Evolutionary conservation across 768 basidiomycete genomes (phyloP).

Genomic region (Suillus subalutaceus): DNA sequence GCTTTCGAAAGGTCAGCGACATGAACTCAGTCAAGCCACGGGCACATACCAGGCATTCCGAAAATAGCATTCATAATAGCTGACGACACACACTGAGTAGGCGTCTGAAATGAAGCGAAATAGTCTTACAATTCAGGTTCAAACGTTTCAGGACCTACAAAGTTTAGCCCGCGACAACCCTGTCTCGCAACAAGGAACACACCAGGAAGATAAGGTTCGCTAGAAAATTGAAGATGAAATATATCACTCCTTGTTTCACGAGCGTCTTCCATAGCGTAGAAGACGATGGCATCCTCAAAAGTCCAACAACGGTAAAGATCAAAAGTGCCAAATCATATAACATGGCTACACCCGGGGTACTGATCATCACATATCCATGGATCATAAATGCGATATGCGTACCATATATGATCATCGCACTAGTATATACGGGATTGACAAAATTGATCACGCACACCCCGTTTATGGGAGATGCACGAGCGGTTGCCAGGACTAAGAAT

Average conservation of each 20-base stretch:
- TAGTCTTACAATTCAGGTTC: not conserved
- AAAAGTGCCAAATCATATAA: not conserved
- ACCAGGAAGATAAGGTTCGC: not conserved
- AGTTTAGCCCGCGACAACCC: not conserved
- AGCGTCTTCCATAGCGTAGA: slow-evolving; percentile 3
- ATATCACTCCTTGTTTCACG: slow-evolving; percentile 1
- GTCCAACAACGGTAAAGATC: not conserved
- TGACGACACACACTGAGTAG: not conserved
- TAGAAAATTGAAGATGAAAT: not conserved
- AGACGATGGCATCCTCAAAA: not conserved
- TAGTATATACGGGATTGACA: not conserved
- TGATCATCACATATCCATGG: not conserved
- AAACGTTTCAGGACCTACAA: not conserved
- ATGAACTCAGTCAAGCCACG: not conserved
- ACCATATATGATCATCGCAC: not conserved
- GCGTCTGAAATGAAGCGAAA: not conserved
- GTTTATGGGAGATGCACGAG: not conserved
- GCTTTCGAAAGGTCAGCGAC: not conserved
- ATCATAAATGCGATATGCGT: not conserved
- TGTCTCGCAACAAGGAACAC: not conserved
- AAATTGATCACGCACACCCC: not conserved
- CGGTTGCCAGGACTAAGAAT: not conserved
- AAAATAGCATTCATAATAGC: not conserved
- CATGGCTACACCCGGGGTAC: not conserved
- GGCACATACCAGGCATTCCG: not conserved